Evolutionary conservation across 306 rosid species (phyloP).

Genomic region (Datisca glomerata): DNA sequence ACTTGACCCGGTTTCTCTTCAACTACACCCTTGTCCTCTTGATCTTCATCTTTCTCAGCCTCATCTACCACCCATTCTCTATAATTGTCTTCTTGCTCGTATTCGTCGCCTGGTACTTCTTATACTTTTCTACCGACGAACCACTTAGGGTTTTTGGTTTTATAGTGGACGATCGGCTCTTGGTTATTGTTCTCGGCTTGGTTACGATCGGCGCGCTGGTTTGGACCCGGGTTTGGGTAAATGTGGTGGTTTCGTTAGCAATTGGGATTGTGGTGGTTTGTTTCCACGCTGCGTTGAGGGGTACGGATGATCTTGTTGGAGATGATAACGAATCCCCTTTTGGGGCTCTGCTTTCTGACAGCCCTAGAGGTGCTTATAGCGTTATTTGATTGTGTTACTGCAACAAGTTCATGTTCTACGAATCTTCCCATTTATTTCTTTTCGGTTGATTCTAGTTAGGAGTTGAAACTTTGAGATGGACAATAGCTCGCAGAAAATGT

Average conservation of each 20-base stretch:
- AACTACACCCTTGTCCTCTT: conserved; percentile 32
- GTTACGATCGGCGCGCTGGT: conserved; percentile 23
- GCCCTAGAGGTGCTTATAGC: conserved; percentile 24
- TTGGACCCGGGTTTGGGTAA: conserved; percentile 29
- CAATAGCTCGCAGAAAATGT: not conserved
- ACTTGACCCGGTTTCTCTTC: conserved; percentile 36
- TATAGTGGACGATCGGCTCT: conserved; percentile 14
- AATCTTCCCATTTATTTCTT: not conserved
- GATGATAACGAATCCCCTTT: conserved; percentile 43
- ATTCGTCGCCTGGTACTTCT: conserved; percentile 37
- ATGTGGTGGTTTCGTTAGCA: conserved; percentile 17
- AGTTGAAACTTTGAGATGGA: not conserved
- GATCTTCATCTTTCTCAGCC: conserved; percentile 26
- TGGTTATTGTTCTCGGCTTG: conserved; percentile 13
- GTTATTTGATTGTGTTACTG: conserved; percentile 16
- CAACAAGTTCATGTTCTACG: not conserved
- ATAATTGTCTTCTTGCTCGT: conserved; percentile 22
- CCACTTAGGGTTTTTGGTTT: conserved; percentile 26
- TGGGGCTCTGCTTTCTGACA: conserved; percentile 36
- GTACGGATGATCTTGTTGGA: conserved; percentile 29
- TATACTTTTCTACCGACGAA: conserved; percentile 40
- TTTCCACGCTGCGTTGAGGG: conserved; percentile 30
- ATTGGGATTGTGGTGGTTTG: conserved; percentile 14
- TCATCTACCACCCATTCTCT: conserved; percentile 31
- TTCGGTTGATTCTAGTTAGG: no score